A percentile compares a stretch with the other conserved stretches of the same genome.
Conservation (phyloP, 2,329 filamentous ascomycete genomes). For the Diaporthe batatas region DNA sequence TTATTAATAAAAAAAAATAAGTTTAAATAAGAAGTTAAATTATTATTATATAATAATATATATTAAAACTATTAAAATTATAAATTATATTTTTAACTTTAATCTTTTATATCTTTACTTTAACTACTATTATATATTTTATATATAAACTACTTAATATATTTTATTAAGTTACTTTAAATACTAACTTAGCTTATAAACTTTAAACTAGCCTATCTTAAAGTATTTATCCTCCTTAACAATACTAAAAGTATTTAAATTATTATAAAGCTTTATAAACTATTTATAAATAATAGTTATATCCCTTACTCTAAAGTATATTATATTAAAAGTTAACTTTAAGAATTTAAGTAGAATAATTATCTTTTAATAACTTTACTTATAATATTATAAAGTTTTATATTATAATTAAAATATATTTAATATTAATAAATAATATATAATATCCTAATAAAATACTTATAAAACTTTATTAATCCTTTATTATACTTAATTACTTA, state of each 20-base stretch:
- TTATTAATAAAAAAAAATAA: too few species aligned
- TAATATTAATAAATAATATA: background rate
- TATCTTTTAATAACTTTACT: background rate
- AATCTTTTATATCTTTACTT: too few species aligned
- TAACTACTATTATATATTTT: too few species aligned
- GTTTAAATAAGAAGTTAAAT: too few species aligned
- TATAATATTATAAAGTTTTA: background rate
- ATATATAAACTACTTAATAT: too few species aligned
- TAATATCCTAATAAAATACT: background rate
- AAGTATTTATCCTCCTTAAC: background rate
- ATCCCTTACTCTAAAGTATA: background rate
- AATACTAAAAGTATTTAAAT: background rate
- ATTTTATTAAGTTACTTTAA: too few species aligned
- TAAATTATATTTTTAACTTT: too few species aligned
- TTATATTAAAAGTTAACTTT: background rate
- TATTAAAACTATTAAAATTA: too few species aligned
- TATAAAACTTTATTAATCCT: background rate
- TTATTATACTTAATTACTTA: background rate
- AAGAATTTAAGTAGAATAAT: background rate
- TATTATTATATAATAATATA: too few species aligned
- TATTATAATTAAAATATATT: background rate
- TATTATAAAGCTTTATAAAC: background rate
- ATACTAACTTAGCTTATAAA: too few species aligned
- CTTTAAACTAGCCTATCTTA: too few species aligned
- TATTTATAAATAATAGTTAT: background rate